Percentiles rank a stretch among this genome's conserved stretches.
Conservation (phyloP, 768 basidiomycete species). For the Dendrothele bispora region DNA sequence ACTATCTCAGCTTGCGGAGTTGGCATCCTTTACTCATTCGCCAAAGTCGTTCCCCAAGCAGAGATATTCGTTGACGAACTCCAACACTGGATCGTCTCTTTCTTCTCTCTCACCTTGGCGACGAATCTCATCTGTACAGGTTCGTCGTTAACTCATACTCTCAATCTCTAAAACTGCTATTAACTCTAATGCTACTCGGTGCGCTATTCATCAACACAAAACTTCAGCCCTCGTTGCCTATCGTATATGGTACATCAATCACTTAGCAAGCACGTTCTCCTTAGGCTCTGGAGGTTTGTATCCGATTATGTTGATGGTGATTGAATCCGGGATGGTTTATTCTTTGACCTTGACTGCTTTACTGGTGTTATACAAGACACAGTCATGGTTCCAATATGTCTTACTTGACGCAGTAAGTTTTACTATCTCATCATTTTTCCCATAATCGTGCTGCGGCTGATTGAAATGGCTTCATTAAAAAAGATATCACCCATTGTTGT, state of each 20-base stretch:
- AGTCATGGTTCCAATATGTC: slow-evolving; percentile 36
- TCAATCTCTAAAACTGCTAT: not conserved
- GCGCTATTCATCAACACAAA: too few species aligned
- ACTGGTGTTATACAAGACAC: slow-evolving; percentile 30
- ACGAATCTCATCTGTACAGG: slow-evolving; percentile 38
- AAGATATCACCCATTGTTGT: slow-evolving; percentile 24
- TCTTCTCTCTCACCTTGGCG: slow-evolving; percentile 36
- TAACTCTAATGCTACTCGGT: not conserved
- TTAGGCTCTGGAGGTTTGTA: slow-evolving; percentile 21
- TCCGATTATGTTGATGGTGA: slow-evolving; percentile 32
- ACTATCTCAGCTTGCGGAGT: slow-evolving; percentile 22
- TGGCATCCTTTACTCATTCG: slow-evolving; percentile 31
- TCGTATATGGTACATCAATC: slow-evolving; percentile 34
- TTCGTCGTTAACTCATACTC: slow-evolving; percentile 11
- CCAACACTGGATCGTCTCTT: slow-evolving; percentile 37
- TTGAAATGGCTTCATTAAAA: not conserved
- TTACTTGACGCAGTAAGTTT: slow-evolving; percentile 33
- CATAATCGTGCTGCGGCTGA: not conserved
- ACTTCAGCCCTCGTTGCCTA: slow-evolving; percentile 31
- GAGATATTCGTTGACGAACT: slow-evolving; percentile 31
- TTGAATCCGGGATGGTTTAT: slow-evolving; percentile 39
- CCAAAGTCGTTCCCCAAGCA: slow-evolving; percentile 22
- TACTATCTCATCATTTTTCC: not conserved
- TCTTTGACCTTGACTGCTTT: slow-evolving; percentile 30
- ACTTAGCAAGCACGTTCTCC: slow-evolving; percentile 19